Evolutionary conservation across 148 eudicot genomes (phyloP).

Genomic region (Vaccinium macrocarpon): DNA sequence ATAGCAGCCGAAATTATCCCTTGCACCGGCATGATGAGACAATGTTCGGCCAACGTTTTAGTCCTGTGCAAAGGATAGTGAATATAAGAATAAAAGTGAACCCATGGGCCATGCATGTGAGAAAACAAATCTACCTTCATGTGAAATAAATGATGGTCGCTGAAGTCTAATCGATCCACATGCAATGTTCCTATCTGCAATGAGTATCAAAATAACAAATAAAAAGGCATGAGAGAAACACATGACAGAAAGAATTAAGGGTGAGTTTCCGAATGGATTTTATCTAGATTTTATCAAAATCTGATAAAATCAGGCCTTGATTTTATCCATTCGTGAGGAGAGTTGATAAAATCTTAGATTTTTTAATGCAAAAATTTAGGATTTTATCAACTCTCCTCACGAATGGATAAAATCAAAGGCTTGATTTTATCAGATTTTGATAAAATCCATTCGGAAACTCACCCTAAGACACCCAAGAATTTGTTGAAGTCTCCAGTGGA

Average conservation of each 20-base stretch:
- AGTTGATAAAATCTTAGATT: no score
- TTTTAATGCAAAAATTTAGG: no score
- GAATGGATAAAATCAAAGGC: no score
- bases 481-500: neutral
- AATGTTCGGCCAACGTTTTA: neutral
- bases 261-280: no score
- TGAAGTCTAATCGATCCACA: constrained; percentile 67
- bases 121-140: constrained; percentile 41
- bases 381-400: no score
- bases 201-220: constrained; percentile 10
- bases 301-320: no score
- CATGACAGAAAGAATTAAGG: neutral
- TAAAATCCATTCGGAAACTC: no score
- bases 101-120: neutral
- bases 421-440: no score
- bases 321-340: no score
- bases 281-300: no score
- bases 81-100: neutral
- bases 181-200: constrained; percentile 70
- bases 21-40: neutral
- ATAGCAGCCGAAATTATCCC: neutral
- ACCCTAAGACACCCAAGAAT: neutral
- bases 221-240: neutral
- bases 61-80: neutral
- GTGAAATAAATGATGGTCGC: constrained; percentile 72